A percentile compares a stretch with the other conserved stretches of the same genome.
Conservation (phyloP, 1,284 basidiomycete genomes). For the Malassezia globosa region DNA sequence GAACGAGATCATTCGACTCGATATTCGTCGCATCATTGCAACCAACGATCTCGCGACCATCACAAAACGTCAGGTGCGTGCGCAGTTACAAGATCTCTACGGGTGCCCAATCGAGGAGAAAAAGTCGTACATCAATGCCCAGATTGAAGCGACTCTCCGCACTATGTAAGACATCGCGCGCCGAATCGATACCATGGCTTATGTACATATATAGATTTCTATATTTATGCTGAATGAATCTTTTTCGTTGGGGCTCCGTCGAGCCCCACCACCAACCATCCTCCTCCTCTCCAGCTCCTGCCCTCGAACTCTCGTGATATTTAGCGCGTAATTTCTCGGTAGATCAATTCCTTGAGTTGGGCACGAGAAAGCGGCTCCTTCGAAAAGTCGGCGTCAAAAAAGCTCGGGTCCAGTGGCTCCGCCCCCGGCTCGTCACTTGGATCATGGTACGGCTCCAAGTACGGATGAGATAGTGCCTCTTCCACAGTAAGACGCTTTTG, state of each 20-base stretch:
- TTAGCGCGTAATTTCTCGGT: slow-evolving; percentile 28
- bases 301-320: slow-evolving; percentile 4
- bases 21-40: slow-evolving; percentile 36
- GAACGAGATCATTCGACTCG: slow-evolving; percentile 31
- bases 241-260: too few species aligned
- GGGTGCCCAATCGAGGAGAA: slow-evolving; percentile 29
- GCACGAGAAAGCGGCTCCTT: slow-evolving; percentile 50
- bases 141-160: slow-evolving; percentile 30
- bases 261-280: too few species aligned
- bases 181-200: not conserved
- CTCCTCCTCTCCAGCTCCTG: too few species aligned
- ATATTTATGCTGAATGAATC: not conserved
- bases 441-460: slow-evolving; percentile 45
- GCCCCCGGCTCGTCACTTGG: slow-evolving; percentile 44
- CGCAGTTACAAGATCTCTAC: slow-evolving; percentile 32
- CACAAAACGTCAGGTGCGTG: slow-evolving; percentile 37
- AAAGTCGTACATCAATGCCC: slow-evolving; percentile 37
- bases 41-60: slow-evolving; percentile 34
- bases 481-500: slow-evolving; percentile 44
- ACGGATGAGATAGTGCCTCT: slow-evolving; percentile 42
- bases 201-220: too few species aligned
- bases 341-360: slow-evolving; percentile 41
- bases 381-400: slow-evolving; percentile 44
- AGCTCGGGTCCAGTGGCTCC: slow-evolving; percentile 38
- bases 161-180: not conserved